Conservation (phyloP, 2,329 filamentous ascomycete genomes). For the Verticillium longisporum region DNA sequence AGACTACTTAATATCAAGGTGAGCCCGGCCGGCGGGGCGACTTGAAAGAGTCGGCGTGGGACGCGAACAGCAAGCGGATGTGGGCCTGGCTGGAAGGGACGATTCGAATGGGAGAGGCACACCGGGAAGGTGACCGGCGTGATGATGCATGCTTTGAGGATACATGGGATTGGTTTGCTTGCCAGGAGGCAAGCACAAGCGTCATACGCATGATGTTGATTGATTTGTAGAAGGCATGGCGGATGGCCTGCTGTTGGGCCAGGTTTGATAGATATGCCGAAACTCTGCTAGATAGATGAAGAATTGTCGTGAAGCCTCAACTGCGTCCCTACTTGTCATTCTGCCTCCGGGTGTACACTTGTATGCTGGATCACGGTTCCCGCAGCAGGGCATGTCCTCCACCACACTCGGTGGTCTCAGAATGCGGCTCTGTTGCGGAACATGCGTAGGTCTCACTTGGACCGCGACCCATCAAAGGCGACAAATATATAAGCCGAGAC, state of each 20-base stretch:
- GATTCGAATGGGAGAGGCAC: constrained; percentile 1
- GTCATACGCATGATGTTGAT: constrained; percentile 9
- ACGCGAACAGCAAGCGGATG: neutral
- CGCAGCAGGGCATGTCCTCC: too few relatives aligned
- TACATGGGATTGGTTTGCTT: constrained; percentile 10
- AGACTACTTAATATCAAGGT: neutral
- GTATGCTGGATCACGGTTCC: too few relatives aligned
- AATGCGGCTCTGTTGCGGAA: neutral
- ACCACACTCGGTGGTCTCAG: neutral
- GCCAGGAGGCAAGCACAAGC: constrained; percentile 3
- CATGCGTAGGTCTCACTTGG: neutral
- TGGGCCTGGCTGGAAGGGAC: neutral
- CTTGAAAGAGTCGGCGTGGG: neutral
- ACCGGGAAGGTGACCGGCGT: neutral
- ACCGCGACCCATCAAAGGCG: too few relatives aligned
- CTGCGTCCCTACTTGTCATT: neutral
- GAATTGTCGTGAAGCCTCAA: neutral
- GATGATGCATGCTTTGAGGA: constrained; percentile 8
- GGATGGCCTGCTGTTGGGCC: neutral
- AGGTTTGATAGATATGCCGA: neutral
- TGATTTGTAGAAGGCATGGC: constrained; percentile 2
- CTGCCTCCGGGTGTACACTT: too few relatives aligned
- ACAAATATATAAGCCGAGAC: neutral
- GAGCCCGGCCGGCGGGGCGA: neutral
- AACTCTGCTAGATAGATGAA: neutral